A percentile compares a stretch with the other conserved stretches of the same genome.
phyloP scores from a whole-genome alignment of 768 basidiomycete genomes.

The Lentinula edodes region DNA sequence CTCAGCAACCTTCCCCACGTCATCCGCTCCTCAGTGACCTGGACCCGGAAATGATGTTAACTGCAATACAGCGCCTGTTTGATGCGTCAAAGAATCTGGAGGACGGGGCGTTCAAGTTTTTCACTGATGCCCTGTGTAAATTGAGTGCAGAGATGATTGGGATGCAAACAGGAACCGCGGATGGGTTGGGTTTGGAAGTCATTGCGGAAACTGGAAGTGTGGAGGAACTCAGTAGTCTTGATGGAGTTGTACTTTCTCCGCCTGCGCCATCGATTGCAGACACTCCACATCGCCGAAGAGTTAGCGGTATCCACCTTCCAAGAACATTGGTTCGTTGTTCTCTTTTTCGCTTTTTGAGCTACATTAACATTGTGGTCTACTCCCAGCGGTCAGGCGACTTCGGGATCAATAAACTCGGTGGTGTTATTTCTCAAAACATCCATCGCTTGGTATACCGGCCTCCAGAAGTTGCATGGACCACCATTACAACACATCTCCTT shows the following conservation, averaged over 20 bases:
- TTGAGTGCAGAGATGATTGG: slow-evolving; percentile 92
- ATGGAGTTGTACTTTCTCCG: slow-evolving; percentile 29
- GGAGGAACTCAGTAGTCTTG: slow-evolving; percentile 25
- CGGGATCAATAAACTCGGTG: slow-evolving; percentile 82
- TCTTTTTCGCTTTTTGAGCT: not conserved
- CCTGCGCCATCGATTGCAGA: slow-evolving; percentile 33
- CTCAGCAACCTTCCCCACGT: slow-evolving; percentile 22
- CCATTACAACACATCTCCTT: slow-evolving; percentile 75
- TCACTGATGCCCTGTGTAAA: slow-evolving; percentile 71
- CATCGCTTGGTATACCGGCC: slow-evolving; percentile 82
- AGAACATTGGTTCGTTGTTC: slow-evolving; percentile 58
- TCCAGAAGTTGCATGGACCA: slow-evolving; percentile 80
- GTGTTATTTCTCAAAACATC: slow-evolving; percentile 77
- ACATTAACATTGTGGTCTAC: not conserved
- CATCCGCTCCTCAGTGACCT: slow-evolving; percentile 68
- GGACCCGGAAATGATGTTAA: slow-evolving; percentile 69
- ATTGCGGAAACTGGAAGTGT: slow-evolving; percentile 24
- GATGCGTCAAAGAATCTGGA: slow-evolving; percentile 82
- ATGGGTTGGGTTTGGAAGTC: slow-evolving; percentile 20
- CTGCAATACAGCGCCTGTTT: slow-evolving; percentile 77
- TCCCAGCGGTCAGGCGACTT: slow-evolving; percentile 84
- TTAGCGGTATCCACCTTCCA: slow-evolving; percentile 86
- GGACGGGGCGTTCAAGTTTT: slow-evolving; percentile 75
- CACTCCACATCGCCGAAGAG: slow-evolving; percentile 51
- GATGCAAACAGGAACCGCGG: slow-evolving; percentile 56